Base-by-base conservation (phyloP, 305 asterid species). In the Solanum hybrid region DNA sequence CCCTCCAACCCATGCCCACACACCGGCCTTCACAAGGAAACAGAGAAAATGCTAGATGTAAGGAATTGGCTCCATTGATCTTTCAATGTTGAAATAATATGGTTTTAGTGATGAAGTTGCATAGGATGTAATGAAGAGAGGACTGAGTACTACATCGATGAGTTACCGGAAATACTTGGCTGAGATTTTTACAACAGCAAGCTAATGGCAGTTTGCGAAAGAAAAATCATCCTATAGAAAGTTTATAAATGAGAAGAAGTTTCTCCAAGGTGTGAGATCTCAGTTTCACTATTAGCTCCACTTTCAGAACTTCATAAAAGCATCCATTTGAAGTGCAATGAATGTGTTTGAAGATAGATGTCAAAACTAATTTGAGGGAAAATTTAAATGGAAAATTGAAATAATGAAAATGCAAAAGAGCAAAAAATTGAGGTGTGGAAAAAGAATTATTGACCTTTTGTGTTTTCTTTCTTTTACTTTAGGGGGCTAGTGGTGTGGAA, bases 381-480 rank as follows among this genome's bases (percentile, higher is more conserved):
- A 14, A 35, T 78, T 35, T 17, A 22, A 26, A 35, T 3, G 15
- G 45, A 29, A 80, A 26, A 51, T 42, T 81, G 38, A 82, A 82
- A 42, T 42, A 27, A 45, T 56, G 38, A 82, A 81, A 78, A 42
- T 27, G 71, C 36, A 40, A 26, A 27, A 81, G 66, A 9, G 36
- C 36, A 14, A 29, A 80, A 80, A 26, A 31, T 40, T 81, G 69
- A 27, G 71, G 86, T 13, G 35, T 27, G 22, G 40, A 77, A 19
- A 34, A 19, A 77, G 42, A 34, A 34, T 40, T 80, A 26, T 38
- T 42, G 72, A 42, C 36, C 72, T 45, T 81, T 82, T 84, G 73
- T 84, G 87, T 45, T 84, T 84, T 84, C 71, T 10, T 29, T 79
- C 72, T 84, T 84, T 82, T 82, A 45, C 73, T 84, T 84, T 84